Evolutionary conservation across 345 rosid species (phyloP), one percentile per base, ranked within the genome.

Genomic region (Excoecaria cochinchinensis): DNA sequence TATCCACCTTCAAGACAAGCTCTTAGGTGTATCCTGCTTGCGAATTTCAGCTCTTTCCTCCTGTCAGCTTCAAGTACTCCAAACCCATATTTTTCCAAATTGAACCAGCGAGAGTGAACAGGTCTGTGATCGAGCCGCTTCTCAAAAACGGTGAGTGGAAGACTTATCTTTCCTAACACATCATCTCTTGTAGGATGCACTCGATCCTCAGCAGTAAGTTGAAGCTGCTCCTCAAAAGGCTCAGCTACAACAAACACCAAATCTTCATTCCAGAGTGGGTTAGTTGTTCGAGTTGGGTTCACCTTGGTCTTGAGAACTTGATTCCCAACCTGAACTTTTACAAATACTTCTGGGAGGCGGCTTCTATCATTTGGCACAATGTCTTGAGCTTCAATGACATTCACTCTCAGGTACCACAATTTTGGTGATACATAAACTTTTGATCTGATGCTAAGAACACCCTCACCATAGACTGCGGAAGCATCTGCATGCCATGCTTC

Each of bases 1-100:
- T 94, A 94, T 36, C 97, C 97, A 39, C 97, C 98, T 84, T 92
- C 98, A 39, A 94, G 87, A 80, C 97, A 92, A 21, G 87, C 87
- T 76, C 97, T 78, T 3, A 92, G 75, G 83, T 94, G 97, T 81
- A 92, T 83, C 85, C 94, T 73, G 78, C 97, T 91, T 0, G 98
- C 84, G 76, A 92, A 94, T 78, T 89, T 87, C 67, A 79, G 89
- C 79, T 95, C 95, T 50, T 82, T 92, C 74, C 99, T 91, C 76
- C 92, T 88, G 55, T 92, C 97, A 56, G 84, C 88, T 70, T 95
- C 97, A 65, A 92, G 62, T 57, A 70, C 80, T 36, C 96, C 97
- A 9, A 86, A 83, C n/a, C 99, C 91, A 66, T 75, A 90, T 64
- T 87, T 92, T 76, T 92, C 99, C 16, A 95, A 90, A 73, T 92